Base-by-base conservation (phyloP, 495 filamentous ascomycete genomes). In the Bombardia bombarda region DNA sequence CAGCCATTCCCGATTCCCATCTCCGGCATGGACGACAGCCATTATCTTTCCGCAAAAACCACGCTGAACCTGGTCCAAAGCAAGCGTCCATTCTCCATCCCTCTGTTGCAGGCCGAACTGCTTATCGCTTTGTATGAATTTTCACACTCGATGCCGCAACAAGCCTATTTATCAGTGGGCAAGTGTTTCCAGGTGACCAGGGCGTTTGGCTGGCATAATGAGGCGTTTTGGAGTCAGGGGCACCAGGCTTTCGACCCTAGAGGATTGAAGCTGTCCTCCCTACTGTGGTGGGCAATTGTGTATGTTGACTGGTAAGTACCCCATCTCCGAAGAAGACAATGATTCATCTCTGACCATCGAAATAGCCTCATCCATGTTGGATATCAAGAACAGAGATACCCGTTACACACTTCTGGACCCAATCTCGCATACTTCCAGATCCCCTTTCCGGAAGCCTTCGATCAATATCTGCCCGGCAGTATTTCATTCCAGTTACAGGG, bases 101-200 rank as follows among this genome's bases (percentile, higher is more conserved):
- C 40, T 8, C 33, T 57, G 19, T 82, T 88, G 47, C 69, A 78
- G 10, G 82, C 83, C 10, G 82, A 84, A 49, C 90, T 87, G 9
- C 70, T 95, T 0, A 80, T 82, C 42, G 88, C 94, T 58, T 84
- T 94, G 63, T 84, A 84, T 30, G 84, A 86, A 47, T 82, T 90
- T 46, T 92, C 87, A 80, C 74, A 78, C n/a, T 63, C 68, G 35
- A 73, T 74, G 47, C 78, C 94, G 36, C 80, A 87, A n/a, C 74
- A 77, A 17, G 80, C 90, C 0, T 62, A 60, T 34, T 35, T 56
- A 41, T 46, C 58, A 23, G 42, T 56, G 1, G 56, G 56, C 1
- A 42, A 41, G 2, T 62, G 58, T 17, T 48, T 51, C 17, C 53
- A 55, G 21, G 56, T 62, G 39, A 55, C 48, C 23, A 52, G 41